These are phyloP conservation scores for Geotrichum klebahnii DNA, from an alignment of 1,139 yeast genomes.

Conservation along the genomic window DNA sequence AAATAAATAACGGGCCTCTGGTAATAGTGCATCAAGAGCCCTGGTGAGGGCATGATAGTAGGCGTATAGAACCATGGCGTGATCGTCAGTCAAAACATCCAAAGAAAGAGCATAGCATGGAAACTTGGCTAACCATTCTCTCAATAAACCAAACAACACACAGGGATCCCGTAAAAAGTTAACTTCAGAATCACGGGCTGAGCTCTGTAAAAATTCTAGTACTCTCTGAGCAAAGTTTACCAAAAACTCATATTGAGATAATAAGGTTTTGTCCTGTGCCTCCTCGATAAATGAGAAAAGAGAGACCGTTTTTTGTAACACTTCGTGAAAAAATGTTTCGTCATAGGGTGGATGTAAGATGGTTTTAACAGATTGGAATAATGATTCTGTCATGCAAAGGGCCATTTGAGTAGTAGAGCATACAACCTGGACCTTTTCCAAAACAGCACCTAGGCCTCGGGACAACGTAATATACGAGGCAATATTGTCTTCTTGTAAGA, in stretches of 20 bases:
- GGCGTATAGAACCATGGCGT: constrained; percentile 32
- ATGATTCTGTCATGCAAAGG: constrained; percentile 34
- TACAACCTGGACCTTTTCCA: constrained; percentile 31
- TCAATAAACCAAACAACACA: constrained; percentile 29
- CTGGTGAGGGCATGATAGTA: constrained; percentile 40
- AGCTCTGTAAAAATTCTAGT: constrained; percentile 23
- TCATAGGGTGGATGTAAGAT: constrained; percentile 42
- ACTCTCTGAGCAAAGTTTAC: constrained; percentile 26
- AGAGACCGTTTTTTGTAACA: constrained; percentile 28
- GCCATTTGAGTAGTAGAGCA: constrained; percentile 32
- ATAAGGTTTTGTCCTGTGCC: constrained; percentile 8
- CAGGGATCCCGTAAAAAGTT: constrained; percentile 23
- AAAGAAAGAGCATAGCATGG: constrained; percentile 31
- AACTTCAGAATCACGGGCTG: background rate
- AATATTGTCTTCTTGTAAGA: constrained; percentile 34
- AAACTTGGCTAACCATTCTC: constrained; percentile 34
- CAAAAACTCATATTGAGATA: constrained; percentile 27
- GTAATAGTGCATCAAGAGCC: constrained; percentile 39
- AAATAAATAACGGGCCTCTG: constrained; percentile 42
- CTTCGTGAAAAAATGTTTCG: constrained; percentile 37
- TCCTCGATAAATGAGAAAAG: constrained; percentile 24
- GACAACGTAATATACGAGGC: constrained; percentile 33
- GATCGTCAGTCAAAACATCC: constrained; percentile 13
- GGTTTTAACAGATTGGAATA: constrained; percentile 36
- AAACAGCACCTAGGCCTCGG: constrained; percentile 36